Percentiles rank a stretch among this genome's conserved stretches.
These are phyloP conservation scores for Rugonectria rugulosa DNA, from an alignment of 2,329 filamentous ascomycete species.

Conservation along the genomic window DNA sequence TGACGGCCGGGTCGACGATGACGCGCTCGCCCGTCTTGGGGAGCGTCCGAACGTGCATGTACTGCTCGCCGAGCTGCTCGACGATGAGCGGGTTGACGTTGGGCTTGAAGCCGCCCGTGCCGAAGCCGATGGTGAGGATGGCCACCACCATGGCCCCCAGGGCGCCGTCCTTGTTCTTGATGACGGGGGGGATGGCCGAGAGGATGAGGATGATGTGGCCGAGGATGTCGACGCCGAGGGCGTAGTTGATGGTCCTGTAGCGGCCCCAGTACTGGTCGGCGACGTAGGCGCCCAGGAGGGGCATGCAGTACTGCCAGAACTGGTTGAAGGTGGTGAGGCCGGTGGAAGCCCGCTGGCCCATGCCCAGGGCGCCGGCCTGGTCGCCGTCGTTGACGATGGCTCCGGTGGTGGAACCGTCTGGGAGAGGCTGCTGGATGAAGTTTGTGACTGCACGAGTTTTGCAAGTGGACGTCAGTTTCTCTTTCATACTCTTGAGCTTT, in stretches of 20 bases:
- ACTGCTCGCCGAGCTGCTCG: conserved; percentile 68
- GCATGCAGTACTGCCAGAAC: conserved; percentile 69
- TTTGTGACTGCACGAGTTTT: conserved; percentile 62
- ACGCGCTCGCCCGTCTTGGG: conserved; percentile 66
- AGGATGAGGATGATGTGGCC: conserved; percentile 73
- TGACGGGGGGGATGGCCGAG: conserved; percentile 69
- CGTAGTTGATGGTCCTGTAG: conserved; percentile 71
- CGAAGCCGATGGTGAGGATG: conserved; percentile 59
- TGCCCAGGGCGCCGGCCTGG: conserved; percentile 62
- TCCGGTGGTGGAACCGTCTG: conserved; percentile 62
- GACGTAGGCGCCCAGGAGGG: conserved; percentile 60
- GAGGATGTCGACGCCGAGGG: conserved; percentile 67
- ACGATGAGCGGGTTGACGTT: conserved; percentile 75
- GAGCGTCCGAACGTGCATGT: conserved; percentile 61
- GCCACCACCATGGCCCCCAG: conserved; percentile 71
- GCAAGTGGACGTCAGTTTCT: no score
- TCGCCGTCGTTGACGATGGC: conserved; percentile 43
- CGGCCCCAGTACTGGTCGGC: conserved; percentile 69
- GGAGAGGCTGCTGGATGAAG: conserved; percentile 67
- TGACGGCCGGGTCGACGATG: conserved; percentile 70
- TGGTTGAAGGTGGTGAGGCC: conserved; percentile 57
- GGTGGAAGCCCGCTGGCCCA: conserved; percentile 62
- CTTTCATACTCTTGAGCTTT: no score
- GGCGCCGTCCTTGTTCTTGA: conserved; percentile 61
- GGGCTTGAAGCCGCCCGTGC: conserved; percentile 78